phyloP scores from a whole-genome alignment of 768 basidiomycete species.

The Kwoniella mangroviensis region DNA sequence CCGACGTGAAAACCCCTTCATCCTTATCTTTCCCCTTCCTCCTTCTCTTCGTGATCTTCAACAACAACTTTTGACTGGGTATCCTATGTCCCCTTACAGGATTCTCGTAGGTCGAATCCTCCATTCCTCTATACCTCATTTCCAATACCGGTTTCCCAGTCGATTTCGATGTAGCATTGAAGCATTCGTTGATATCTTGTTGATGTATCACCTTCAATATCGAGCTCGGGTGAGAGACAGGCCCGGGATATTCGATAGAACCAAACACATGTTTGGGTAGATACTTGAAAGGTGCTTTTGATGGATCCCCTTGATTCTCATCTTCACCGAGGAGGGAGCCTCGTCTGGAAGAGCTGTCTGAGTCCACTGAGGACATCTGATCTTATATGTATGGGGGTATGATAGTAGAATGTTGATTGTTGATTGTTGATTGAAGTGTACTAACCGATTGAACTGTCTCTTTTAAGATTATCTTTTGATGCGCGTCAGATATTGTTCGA shows the following conservation, averaged over 20 bases:
- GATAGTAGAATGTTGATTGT: background rate
- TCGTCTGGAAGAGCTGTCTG: background rate
- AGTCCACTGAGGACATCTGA: background rate
- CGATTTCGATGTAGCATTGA: constrained; percentile 58
- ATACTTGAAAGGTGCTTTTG: constrained; percentile 34
- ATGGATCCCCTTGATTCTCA: constrained; percentile 6
- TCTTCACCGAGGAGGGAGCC: background rate
- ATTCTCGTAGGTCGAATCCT: constrained; percentile 73
- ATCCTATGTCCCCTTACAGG: constrained; percentile 81
- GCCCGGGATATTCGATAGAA: constrained; percentile 89
- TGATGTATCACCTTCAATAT: constrained; percentile 70
- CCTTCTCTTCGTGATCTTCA: constrained; percentile 79
- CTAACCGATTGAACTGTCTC: background rate
- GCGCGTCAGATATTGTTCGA: constrained; percentile 22
- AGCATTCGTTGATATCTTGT: constrained; percentile 72
- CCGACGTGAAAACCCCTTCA: constrained; percentile 41
- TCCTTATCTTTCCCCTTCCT: constrained; percentile 52
- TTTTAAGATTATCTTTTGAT: background rate
- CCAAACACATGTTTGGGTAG: constrained; percentile 65
- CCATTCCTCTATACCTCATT: constrained; percentile 72
- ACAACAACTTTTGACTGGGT: constrained; percentile 75
- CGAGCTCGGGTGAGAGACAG: constrained; percentile 69
- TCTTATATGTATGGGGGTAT: background rate
- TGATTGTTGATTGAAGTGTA: background rate
- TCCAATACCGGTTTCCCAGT: constrained; percentile 67